Percentiles rank a stretch among this genome's conserved stretches.
Conservation (phyloP, 495 filamentous ascomycete genomes). For the Melanomma pulvis-pyrius region DNA sequence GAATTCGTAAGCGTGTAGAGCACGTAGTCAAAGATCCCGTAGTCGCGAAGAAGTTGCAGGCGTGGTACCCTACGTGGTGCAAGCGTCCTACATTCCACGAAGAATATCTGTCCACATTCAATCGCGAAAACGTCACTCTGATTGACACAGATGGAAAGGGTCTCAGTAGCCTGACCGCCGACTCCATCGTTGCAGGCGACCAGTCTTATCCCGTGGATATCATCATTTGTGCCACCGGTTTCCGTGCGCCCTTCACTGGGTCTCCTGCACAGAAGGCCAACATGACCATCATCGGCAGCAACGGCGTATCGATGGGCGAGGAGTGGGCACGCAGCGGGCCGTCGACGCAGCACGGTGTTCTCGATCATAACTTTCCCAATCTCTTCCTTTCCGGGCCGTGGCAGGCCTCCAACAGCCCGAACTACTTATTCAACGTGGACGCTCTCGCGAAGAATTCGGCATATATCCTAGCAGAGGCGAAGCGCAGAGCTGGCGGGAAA, state of each 20-base stretch:
- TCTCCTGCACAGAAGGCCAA: constrained; percentile 46
- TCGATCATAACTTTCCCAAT: constrained; percentile 55
- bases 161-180: constrained; percentile 46
- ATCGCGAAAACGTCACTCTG: constrained; percentile 43
- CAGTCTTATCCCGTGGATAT: constrained; percentile 52
- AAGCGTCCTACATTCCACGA: constrained; percentile 49
- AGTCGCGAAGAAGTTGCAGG: constrained; percentile 39
- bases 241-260: constrained; percentile 40
- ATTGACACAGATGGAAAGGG: constrained; percentile 60
- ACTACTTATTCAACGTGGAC: constrained; percentile 51
- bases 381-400: constrained; percentile 51
- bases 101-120: constrained; percentile 41
- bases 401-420: constrained; percentile 49
- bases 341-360: constrained; percentile 54
- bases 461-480: constrained; percentile 53
- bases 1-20: constrained; percentile 38
- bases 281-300: constrained; percentile 49
- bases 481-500: constrained; percentile 39
- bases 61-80: constrained; percentile 46
- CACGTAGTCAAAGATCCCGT: constrained; percentile 42
- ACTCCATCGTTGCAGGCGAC: constrained; percentile 47
- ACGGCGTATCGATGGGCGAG: constrained; percentile 49
- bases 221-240: constrained; percentile 56
- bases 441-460: constrained; percentile 47
- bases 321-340: constrained; percentile 46